phyloP scores from a whole-genome alignment of 805 yeast species.

The Metschnikowia sp. region DNA sequence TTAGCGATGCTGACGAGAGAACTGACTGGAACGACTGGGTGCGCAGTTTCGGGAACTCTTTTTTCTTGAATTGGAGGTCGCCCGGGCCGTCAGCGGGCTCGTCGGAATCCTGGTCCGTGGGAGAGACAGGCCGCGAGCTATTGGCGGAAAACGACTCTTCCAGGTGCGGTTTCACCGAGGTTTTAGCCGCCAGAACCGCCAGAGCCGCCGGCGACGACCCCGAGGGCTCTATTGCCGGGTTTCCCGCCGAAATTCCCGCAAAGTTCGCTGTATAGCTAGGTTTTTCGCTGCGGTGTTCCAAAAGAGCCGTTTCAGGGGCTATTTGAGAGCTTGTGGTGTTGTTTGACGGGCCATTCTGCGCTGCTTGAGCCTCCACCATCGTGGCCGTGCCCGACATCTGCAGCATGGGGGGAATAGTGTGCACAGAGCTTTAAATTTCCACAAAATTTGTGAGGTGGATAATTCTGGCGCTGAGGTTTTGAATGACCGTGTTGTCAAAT shows the following conservation, averaged over 20 bases:
- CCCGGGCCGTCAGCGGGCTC: conserved; percentile 9
- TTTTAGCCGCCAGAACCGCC: background rate
- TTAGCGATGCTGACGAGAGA: conserved; percentile 41
- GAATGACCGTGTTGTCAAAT: no score
- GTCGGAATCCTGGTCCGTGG: conserved; percentile 6
- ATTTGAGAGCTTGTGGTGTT: background rate
- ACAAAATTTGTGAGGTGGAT: no score
- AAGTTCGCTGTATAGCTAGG: no score
- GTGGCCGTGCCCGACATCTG: conserved; percentile 5
- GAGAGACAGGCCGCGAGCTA: conserved; percentile 3
- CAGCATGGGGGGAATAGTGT: background rate
- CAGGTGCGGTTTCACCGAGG: background rate
- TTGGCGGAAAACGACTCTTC: background rate
- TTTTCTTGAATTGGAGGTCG: conserved; percentile 35
- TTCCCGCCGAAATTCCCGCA: no score
- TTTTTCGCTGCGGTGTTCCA: no score
- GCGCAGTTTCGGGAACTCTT: conserved; percentile 33
- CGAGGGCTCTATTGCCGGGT: no score
- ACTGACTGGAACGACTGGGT: conserved; percentile 45
- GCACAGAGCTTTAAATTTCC: no score
- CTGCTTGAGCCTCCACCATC: background rate
- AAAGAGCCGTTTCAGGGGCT: background rate
- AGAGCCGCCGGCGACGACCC: background rate
- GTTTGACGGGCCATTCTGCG: background rate
- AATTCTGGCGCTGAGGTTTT: no score